Conservation (phyloP, 1,284 basidiomycete species). For the Bjerkandera adusta region DNA sequence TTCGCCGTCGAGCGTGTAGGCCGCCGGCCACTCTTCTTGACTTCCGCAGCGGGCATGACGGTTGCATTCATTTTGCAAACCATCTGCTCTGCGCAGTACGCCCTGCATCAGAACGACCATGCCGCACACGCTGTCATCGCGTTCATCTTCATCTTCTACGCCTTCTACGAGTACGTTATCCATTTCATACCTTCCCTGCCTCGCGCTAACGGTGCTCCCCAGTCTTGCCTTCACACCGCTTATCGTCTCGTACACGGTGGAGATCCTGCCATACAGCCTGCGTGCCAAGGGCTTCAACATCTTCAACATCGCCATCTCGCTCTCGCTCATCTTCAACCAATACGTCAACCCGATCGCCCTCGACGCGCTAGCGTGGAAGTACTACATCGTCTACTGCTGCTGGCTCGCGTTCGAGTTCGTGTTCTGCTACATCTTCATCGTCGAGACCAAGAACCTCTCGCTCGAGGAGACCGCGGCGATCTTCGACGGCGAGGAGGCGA, state of each 20-base stretch:
- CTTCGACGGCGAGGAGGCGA: constrained; percentile 63
- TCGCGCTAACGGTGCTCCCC: constrained; percentile 10
- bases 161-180: constrained; percentile 58
- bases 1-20: constrained; percentile 58
- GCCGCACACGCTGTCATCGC: constrained; percentile 70
- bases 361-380: constrained; percentile 58
- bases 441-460: constrained; percentile 72
- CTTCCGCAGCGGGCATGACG: constrained; percentile 64
- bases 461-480: constrained; percentile 76
- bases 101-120: constrained; percentile 36
- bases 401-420: constrained; percentile 64
- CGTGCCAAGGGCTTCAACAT: constrained; percentile 78
- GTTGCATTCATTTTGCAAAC: constrained; percentile 73
- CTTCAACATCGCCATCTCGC: constrained; percentile 62
- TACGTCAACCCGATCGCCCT: constrained; percentile 77
- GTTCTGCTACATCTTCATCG: constrained; percentile 63
- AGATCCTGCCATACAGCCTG: constrained; percentile 67
- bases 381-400: constrained; percentile 60
- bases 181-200: not conserved
- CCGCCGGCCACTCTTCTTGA: constrained; percentile 64
- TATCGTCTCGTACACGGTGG: constrained; percentile 71
- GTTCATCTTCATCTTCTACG: constrained; percentile 77
- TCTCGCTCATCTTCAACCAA: constrained; percentile 77
- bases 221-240: constrained; percentile 73
- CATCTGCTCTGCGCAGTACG: constrained; percentile 63